A percentile compares a stretch with the other conserved stretches of the same genome.
Conservation (phyloP, 306 rosid species). For the Betula pendula region DNA sequence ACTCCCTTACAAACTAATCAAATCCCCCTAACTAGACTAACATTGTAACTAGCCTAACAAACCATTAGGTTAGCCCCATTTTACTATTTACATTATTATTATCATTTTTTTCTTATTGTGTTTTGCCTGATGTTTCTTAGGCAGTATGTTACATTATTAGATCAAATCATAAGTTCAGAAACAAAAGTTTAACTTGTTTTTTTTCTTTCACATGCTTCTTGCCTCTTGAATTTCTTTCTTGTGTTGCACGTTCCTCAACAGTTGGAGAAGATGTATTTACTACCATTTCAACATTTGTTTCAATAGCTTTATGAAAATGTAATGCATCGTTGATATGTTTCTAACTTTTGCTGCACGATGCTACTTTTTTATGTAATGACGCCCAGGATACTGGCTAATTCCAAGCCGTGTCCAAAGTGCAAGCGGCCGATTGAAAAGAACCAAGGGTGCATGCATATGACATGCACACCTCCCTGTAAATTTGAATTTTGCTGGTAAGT, state of each 20-base stretch:
- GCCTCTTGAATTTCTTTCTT: conserved; percentile 19
- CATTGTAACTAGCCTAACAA: too few relatives aligned
- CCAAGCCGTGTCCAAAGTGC: conserved; percentile 94
- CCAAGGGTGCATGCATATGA: conserved; percentile 94
- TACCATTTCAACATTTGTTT: conserved; percentile 2
- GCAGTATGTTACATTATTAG: too few relatives aligned
- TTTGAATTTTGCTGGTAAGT: conserved; percentile 84
- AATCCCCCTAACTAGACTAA: too few relatives aligned
- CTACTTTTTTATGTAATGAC: conserved; percentile 19
- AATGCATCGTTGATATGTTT: neutral
- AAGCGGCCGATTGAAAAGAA: conserved; percentile 84
- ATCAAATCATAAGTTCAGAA: neutral
- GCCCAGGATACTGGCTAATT: conserved; percentile 77
- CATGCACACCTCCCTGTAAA: conserved; percentile 80
- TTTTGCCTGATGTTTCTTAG: too few relatives aligned
- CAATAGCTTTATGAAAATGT: neutral
- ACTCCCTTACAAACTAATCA: too few relatives aligned
- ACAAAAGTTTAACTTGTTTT: neutral
- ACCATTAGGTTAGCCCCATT: too few relatives aligned
- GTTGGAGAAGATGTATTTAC: neutral
- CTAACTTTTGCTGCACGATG: neutral
- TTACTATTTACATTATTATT: too few relatives aligned
- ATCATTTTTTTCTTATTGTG: too few relatives aligned
- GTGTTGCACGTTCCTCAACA: conserved; percentile 10
- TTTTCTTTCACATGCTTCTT: neutral